Base-by-base conservation (phyloP, 371 early-diverging fungal genomes). In the Rhizomucor pusillus region DNA sequence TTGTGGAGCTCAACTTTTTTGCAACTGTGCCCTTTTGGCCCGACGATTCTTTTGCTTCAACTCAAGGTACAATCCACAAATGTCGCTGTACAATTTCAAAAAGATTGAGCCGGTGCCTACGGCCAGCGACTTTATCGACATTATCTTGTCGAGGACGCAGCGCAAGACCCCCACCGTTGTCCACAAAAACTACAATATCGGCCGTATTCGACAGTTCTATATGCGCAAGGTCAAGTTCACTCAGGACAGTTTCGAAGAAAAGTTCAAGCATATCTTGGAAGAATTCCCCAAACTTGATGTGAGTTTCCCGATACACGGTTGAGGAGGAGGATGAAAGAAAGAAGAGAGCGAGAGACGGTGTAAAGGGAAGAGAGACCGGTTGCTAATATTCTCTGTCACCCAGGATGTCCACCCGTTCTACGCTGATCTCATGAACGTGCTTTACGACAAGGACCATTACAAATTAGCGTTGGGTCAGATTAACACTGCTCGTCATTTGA, bases 381-480 rank as follows among this genome's bases (percentile, higher is more conserved):
- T n/a, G 29, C 29, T 29, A 29, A 29, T 29, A n/a, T 7, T 29
- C 29, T 22, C 33, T 36, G 39, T 47, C 2, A 39, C 33, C 0
- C 77, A 92, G 89, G 99, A 98, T 70, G 94, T 99, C 60, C 99
- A 99, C 73, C 99, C 99, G 16, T 99, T 99, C 82, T 99, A 99
- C 72, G 86, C 98, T n/a, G 99, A 99, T 77, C 79, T 99, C 64
- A 98, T 99, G 94, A 99, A 99, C 79, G 99, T 99, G 22, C 85
- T 99, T 47, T 99, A 99, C 83, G 99, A 99, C 86, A 92, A 93
- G 75, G 99, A 99, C 73, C 99, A 99, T 77, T 99, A 99, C 87
- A 99, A 99, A 81, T 88, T 99, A 49, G 99, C 99, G 23, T 84
- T 99, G 55, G 99, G 98, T 52, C 99, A 99, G 75, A 88, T 99